Percentiles rank a stretch among this genome's conserved stretches.
phyloP scores from a whole-genome alignment of 129 eudicot genomes.

The Chrysanthemum makinoi region DNA sequence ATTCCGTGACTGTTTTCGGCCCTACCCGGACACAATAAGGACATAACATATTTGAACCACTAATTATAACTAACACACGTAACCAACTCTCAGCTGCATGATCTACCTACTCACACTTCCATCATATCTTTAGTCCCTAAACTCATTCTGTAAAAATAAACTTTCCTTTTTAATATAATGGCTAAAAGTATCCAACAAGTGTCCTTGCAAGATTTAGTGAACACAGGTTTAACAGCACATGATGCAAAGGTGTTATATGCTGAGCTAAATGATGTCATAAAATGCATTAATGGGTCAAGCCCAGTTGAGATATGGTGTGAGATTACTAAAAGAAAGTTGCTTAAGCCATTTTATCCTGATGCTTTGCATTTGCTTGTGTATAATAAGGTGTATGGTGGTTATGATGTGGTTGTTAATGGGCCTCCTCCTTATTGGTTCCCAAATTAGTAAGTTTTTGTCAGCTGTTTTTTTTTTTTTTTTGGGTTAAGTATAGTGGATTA shows the following conservation, averaged over 20 bases:
- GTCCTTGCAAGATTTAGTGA: constrained; percentile 43
- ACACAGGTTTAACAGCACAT: constrained; percentile 38
- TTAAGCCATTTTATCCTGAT: constrained; percentile 71
- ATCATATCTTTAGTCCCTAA: background rate
- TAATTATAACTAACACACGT: background rate
- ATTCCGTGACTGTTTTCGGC: too few relatives aligned
- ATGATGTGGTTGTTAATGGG: constrained; percentile 57
- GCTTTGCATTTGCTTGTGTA: constrained; percentile 68
- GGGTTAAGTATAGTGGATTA: background rate
- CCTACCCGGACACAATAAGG: too few relatives aligned
- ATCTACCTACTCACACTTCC: background rate
- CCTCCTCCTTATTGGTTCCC: constrained; percentile 94
- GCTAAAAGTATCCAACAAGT: constrained; percentile 37
- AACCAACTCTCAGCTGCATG: background rate
- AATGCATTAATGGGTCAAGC: constrained; percentile 15
- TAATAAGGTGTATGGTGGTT: constrained; percentile 60
- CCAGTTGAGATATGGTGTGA: constrained; percentile 65
- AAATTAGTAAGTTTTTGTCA: constrained; percentile 41
- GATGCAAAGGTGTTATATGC: constrained; percentile 45
- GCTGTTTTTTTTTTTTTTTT: background rate
- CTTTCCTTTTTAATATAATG: constrained; percentile 1
- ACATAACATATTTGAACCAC: too few relatives aligned
- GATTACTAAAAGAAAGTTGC: constrained; percentile 48
- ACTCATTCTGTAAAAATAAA: background rate
- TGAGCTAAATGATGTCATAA: constrained; percentile 38